A percentile compares a stretch with the other conserved stretches of the same genome.
Conservation (phyloP, 2,329 filamentous ascomycete genomes). For the Calonectria ilicicola region DNA sequence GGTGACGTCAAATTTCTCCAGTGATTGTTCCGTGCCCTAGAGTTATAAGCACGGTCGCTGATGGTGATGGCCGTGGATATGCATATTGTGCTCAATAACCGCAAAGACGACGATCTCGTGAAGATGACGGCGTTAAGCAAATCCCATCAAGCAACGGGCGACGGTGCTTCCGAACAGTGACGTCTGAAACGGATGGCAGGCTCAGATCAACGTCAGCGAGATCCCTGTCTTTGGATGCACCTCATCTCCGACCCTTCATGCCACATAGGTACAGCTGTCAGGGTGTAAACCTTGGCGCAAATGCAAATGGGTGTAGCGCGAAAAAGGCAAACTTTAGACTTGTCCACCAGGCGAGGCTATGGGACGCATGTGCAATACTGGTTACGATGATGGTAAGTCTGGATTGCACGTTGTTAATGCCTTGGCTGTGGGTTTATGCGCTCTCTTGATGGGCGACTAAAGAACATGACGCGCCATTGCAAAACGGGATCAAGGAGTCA, state of each 20-base stretch:
- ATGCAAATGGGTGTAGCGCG: constrained; percentile 5
- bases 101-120: background rate
- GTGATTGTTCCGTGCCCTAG: background rate
- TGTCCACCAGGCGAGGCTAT: background rate
- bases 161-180: constrained; percentile 42
- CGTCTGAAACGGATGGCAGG: constrained; percentile 42
- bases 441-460: background rate
- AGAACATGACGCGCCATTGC: no score
- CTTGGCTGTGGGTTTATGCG: background rate
- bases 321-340: constrained; percentile 4
- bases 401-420: background rate
- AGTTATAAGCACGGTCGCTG: no score
- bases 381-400: background rate
- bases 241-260: constrained; percentile 45
- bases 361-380: background rate
- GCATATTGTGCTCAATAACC: background rate
- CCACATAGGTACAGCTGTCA: constrained; percentile 16
- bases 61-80: background rate
- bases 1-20: background rate
- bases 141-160: constrained; percentile 16
- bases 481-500: no score
- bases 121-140: background rate
- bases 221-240: constrained; percentile 41
- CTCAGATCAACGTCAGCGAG: constrained; percentile 44
- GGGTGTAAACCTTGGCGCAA: constrained; percentile 11